phyloP scores from a whole-genome alignment of 2,329 filamentous ascomycete species.

The Stromatinia cepivora region DNA sequence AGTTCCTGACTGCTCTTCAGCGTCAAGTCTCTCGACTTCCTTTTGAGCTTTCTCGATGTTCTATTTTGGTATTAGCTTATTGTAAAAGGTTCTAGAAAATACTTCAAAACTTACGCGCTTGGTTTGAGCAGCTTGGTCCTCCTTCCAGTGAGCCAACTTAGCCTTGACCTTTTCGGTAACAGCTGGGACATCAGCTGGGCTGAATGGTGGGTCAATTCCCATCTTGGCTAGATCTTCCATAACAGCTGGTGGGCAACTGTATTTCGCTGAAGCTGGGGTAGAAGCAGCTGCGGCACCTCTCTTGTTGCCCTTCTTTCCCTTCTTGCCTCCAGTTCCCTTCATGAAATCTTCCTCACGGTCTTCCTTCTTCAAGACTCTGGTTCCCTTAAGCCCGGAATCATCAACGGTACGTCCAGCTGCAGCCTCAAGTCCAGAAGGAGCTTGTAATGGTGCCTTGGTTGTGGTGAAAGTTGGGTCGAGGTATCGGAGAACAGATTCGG shows the following conservation, averaged over 20 bases:
- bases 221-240: constrained; percentile 87
- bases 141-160: constrained; percentile 90
- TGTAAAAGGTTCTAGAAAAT: not conserved
- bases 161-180: constrained; percentile 86
- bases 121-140: constrained; percentile 85
- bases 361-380: constrained; percentile 80
- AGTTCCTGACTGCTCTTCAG: constrained; percentile 54
- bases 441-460: constrained; percentile 66
- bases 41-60: constrained; percentile 97
- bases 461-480: constrained; percentile 74
- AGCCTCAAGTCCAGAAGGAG: constrained; percentile 73
- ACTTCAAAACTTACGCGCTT: constrained; percentile 67
- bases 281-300: constrained; percentile 48
- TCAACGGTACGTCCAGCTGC: constrained; percentile 82
- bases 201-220: constrained; percentile 84
- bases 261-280: constrained; percentile 54
- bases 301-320: constrained; percentile 88
- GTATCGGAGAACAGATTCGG: constrained; percentile 84
- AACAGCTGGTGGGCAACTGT: constrained; percentile 86
- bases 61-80: constrained; percentile 52
- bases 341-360: constrained; percentile 92
- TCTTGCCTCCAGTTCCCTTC: constrained; percentile 69
- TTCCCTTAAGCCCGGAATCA: constrained; percentile 80
- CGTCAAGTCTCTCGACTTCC: constrained; percentile 87
- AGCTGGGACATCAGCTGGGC: constrained; percentile 74